phyloP scores from a whole-genome alignment of 2,329 filamentous ascomycete species.

The Phialocephala sp. region DNA sequence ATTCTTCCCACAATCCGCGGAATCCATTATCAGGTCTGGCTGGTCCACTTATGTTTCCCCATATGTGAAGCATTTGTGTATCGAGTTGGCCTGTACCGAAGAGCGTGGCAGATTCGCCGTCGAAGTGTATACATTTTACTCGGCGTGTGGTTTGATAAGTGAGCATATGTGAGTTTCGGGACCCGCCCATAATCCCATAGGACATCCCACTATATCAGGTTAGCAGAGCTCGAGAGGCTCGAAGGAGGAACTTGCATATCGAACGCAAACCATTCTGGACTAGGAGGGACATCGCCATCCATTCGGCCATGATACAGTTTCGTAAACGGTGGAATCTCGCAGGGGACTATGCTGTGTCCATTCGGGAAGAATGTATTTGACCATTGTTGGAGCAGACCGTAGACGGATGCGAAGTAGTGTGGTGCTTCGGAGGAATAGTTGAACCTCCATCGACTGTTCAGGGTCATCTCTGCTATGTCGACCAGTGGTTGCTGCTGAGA shows the following conservation, averaged over 20 bases:
- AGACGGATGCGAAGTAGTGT: slow-evolving; percentile 54
- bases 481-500: slow-evolving; percentile 21
- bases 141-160: slow-evolving; percentile 54
- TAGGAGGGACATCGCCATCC: slow-evolving; percentile 49
- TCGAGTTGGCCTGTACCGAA: slow-evolving; percentile 53
- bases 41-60: slow-evolving; percentile 51
- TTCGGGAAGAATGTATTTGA: slow-evolving; percentile 57
- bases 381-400: slow-evolving; percentile 55
- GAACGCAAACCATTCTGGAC: slow-evolving; percentile 58
- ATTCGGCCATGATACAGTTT: slow-evolving; percentile 55
- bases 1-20: slow-evolving; percentile 51
- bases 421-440: slow-evolving; percentile 55
- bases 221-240: slow-evolving; percentile 10
- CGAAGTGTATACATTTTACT: slow-evolving; percentile 54
- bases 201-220: slow-evolving; percentile 51
- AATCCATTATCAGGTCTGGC: slow-evolving; percentile 33
- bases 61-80: slow-evolving; percentile 56
- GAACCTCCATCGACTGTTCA: slow-evolving; percentile 40
- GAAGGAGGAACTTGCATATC: slow-evolving; percentile 46
- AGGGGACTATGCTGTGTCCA: slow-evolving; percentile 54
- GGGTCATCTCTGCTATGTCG: not conserved
- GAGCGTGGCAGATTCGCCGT: slow-evolving; percentile 56
- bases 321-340: slow-evolving; percentile 52
- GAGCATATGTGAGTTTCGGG: slow-evolving; percentile 51
- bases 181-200: slow-evolving; percentile 57